Conservation (phyloP, 441 rosid genomes). For the Syzygium malaccense region DNA sequence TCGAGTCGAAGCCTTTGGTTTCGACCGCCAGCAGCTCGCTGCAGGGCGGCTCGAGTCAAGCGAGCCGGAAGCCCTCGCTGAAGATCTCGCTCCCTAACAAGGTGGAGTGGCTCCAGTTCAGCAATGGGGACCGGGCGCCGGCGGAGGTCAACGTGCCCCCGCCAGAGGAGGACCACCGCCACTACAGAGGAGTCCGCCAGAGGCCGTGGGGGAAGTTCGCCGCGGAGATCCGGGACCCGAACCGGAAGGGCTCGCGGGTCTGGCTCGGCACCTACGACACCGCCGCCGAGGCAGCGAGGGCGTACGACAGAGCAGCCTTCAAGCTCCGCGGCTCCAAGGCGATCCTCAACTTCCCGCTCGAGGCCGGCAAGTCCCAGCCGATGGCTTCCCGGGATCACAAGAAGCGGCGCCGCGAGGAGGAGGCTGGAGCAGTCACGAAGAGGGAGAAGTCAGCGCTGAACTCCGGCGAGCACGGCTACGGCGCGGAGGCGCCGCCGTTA, state of each 20-base stretch:
- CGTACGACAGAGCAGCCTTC: conserved; percentile 13
- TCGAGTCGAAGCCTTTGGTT: not conserved
- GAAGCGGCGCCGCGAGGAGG: conserved; percentile 7
- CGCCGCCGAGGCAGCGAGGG: conserved; percentile 7
- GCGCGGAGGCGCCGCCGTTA: not conserved
- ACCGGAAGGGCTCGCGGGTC: conserved; percentile 5
- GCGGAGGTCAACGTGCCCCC: not conserved
- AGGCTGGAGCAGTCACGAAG: not conserved
- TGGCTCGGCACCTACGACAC: conserved; percentile 15
- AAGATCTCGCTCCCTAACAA: not conserved
- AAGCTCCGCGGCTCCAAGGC: conserved; percentile 15
- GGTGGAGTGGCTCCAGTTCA: not conserved
- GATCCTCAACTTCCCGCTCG: conserved; percentile 16
- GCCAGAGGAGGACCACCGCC: not conserved
- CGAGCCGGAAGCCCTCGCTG: not conserved
- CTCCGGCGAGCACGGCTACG: not conserved
- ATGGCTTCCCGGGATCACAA: not conserved
- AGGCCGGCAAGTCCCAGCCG: conserved; percentile 4
- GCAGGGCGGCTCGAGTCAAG: not conserved
- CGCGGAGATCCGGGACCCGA: conserved; percentile 13
- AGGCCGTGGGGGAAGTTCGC: conserved; percentile 18
- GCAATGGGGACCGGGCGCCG: not conserved
- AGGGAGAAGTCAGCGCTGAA: not conserved
- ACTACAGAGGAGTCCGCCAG: conserved; percentile 10
- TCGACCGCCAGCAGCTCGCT: not conserved